Evolutionary conservation across 2,329 filamentous ascomycete genomes (phyloP).

Genomic region (Dactylella cylindrospora): DNA sequence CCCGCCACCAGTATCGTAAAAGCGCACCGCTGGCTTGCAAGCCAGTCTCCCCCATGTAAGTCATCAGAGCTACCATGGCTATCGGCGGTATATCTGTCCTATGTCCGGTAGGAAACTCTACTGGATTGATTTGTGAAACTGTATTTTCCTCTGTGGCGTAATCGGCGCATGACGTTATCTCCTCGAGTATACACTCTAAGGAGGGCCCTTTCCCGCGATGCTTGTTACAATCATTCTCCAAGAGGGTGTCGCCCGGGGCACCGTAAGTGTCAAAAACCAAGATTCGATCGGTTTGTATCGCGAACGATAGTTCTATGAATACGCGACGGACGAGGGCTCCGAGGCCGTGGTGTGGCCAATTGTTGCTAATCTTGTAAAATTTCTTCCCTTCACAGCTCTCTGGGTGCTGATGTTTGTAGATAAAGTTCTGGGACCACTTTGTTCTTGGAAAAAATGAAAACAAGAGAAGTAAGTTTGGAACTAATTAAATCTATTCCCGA

Average conservation of each 20-base stretch:
- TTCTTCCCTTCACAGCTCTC: slow-evolving; percentile 28
- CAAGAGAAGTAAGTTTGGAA: slow-evolving; percentile 16
- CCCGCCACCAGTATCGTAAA: slow-evolving; percentile 40
- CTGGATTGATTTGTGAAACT: slow-evolving; percentile 2
- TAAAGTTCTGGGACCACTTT: slow-evolving; percentile 38
- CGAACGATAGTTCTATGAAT: slow-evolving; percentile 24
- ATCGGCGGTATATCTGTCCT: slow-evolving; percentile 13
- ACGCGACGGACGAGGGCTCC: slow-evolving; percentile 27
- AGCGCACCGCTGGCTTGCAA: slow-evolving; percentile 18
- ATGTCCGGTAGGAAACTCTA: slow-evolving; percentile 2
- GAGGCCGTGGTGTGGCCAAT: slow-evolving; percentile 33
- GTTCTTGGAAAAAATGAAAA: slow-evolving; percentile 9
- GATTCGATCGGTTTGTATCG: slow-evolving; percentile 25
- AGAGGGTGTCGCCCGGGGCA: slow-evolving; percentile 24
- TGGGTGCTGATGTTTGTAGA: slow-evolving; percentile 36
- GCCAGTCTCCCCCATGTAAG: slow-evolving; percentile 17
- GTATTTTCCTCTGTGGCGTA: slow-evolving; percentile 27
- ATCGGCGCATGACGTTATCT: slow-evolving; percentile 27
- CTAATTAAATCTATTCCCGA: background rate
- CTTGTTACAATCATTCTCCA: slow-evolving; percentile 13
- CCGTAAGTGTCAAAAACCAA: slow-evolving; percentile 13
- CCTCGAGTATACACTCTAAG: slow-evolving; percentile 28
- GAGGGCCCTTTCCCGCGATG: slow-evolving; percentile 2
- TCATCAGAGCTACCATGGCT: slow-evolving; percentile 10
- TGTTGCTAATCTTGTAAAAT: slow-evolving; percentile 27